Base-by-base conservation (phyloP, 2,329 filamentous ascomycete genomes). In the Calonectria pseudoturangicola region DNA sequence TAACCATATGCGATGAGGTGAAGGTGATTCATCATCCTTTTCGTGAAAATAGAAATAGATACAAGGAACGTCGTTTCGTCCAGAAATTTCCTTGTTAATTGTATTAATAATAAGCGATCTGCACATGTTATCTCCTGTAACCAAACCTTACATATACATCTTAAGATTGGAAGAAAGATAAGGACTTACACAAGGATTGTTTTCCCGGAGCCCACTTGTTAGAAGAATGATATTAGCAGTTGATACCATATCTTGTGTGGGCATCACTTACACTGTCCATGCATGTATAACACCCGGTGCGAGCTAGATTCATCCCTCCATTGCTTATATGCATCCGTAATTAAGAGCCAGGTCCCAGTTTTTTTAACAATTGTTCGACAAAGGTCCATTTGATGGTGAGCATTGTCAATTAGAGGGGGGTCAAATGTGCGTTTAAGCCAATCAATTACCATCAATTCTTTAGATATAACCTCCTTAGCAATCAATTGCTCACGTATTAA, bases 221-320 rank as follows among this genome's bases (percentile, higher is more conserved):
- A 13, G 2, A 50, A 16, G 47, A 4, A 2, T 2, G 21, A 12
- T 50, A 12, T 50, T 50, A 50, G 47, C 21, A 15, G 12, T 3
- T 1, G 25, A 13, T 4, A 10, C 10, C 7, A n/a, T 10, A 15
- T 0, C 27, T 8, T 16, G 7, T n/a, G 15, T 10, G 2, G 2
- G 21, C 2, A 15, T 1, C 4, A 5, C 47, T 50, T 28, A 50
- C 47, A 28, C 15, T 50, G 25, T 16, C 47, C 47, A 7, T 50
- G 25, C 25, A 50, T 50, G 2, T 27, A 28, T 28, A 50, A 27
- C 12, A 50, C 15, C 1, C 25, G 8, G 12, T 6, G 15, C 27
- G 47, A 15, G 7, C 4, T 50, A 5, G 2, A 28, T 3, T 28
- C 47, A 28, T 27, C 21, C 12, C 15, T 50, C 47, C 47, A 50